Base-by-base conservation (phyloP, 148 eudicot species). In the Chenopodium album region DNA sequence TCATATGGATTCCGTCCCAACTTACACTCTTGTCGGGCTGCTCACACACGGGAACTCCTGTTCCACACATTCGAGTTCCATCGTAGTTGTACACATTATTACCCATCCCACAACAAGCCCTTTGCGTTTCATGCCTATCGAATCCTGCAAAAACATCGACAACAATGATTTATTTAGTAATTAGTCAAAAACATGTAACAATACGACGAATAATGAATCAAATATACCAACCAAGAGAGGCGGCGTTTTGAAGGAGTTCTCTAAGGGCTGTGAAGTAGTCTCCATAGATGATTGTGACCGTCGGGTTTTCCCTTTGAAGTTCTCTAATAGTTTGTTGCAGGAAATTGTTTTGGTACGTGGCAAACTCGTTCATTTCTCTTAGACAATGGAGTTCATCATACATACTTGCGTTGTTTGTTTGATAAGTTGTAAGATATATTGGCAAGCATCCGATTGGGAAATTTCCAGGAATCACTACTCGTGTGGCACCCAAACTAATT, bases 391-490 rank as follows among this genome's bases (percentile, higher is more conserved):
- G 74, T 6, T 68, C 77, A 26, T 81, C 84, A 46, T 85, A 85
- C 34, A 4, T 31, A 2, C 41, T 17, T 0, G 68, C 8, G 52
- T 81, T 79, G 28, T 73, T 52, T 0, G 78, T 47, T 41, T 23
- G 65, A 59, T 65, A 81, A 11, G 16, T 16, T 14, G 79, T 34
- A 13, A 85, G 78, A 63, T 81, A 81, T 14, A 67, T 65, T 4
- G 84, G 81, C 78, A 81, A 26, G 46, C 87, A 85, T n/a, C 87
- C 87, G 12, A 81, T 81, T 6, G 87, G 87, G 29, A 85, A 85
- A 64, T 81, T 85, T 8, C 87, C 87, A 1, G 87, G 87, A 4
- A 85, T 76, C 0, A 81, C 65, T 2, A 85, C 47, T 37, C 54
- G 78, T 14, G 20, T 76, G 4, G 87, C 87, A 37, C 87, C 87